Evolutionary conservation across 2,329 filamentous ascomycete genomes (phyloP).

Genomic region (Parafenestella ontariensis): DNA sequence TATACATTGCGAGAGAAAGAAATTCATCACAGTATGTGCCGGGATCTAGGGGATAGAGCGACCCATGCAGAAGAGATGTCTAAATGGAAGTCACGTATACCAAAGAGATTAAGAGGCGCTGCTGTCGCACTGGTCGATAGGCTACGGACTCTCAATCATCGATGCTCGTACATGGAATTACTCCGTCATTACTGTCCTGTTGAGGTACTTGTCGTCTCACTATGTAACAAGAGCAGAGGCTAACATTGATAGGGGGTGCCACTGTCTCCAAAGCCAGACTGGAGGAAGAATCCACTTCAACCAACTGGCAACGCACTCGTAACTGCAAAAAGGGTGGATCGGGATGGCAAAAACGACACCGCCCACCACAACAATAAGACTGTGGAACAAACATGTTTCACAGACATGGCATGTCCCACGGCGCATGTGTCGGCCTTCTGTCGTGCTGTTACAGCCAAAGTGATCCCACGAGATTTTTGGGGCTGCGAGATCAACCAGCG

Average conservation of each 20-base stretch:
- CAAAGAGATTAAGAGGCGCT: slow-evolving; percentile 73
- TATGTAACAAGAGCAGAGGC: background rate
- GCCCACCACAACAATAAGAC: slow-evolving; percentile 7
- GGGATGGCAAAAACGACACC: slow-evolving; percentile 6
- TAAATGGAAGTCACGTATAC: slow-evolving; percentile 55
- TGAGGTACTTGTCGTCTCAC: slow-evolving; percentile 22
- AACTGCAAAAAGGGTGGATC: slow-evolving; percentile 7
- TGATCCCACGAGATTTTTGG: slow-evolving; percentile 80
- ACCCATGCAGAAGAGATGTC: slow-evolving; percentile 22
- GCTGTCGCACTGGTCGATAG: slow-evolving; percentile 66
- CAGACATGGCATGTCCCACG: slow-evolving; percentile 71
- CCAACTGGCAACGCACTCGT: slow-evolving; percentile 14
- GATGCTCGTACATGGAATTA: slow-evolving; percentile 81
- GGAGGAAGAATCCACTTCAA: slow-evolving; percentile 32
- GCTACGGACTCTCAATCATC: slow-evolving; percentile 73
- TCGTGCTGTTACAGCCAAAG: slow-evolving; percentile 72
- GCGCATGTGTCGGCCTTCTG: slow-evolving; percentile 85
- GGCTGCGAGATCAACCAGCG: slow-evolving; percentile 71
- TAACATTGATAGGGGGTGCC: slow-evolving; percentile 33
- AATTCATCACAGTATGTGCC: slow-evolving; percentile 57
- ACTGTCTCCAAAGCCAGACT: slow-evolving; percentile 34
- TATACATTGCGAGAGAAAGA: slow-evolving; percentile 87
- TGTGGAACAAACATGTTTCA: slow-evolving; percentile 54
- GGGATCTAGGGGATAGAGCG: slow-evolving; percentile 20
- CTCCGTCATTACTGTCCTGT: slow-evolving; percentile 82